phyloP scores from a whole-genome alignment of 768 basidiomycete genomes.

The Trametes gibbosa region DNA sequence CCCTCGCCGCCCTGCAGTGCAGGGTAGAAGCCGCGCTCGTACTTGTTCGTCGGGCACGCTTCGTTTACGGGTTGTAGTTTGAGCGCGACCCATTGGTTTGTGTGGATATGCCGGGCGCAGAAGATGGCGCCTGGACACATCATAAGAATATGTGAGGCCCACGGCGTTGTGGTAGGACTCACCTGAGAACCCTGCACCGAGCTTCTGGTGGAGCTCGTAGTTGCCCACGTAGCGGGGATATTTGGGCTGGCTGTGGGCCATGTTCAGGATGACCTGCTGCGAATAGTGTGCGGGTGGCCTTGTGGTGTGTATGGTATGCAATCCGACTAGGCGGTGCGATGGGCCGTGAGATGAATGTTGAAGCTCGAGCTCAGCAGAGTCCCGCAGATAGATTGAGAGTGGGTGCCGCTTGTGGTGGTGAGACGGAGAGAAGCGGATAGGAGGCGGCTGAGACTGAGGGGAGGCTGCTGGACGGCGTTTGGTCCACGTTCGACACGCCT shows the following conservation, averaged over 20 bases:
- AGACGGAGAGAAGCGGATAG: neutral
- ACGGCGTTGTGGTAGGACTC: slow-evolving; percentile 13
- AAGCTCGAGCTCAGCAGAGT: neutral
- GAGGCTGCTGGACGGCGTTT: neutral
- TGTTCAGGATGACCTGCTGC: neutral
- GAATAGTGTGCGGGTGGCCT: slow-evolving; percentile 2
- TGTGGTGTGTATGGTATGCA: neutral
- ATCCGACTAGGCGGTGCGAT: neutral
- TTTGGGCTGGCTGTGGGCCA: neutral
- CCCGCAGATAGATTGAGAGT: neutral
- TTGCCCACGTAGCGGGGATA: slow-evolving; percentile 49
- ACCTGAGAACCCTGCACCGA: slow-evolving; percentile 79
- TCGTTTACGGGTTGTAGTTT: slow-evolving; percentile 71
- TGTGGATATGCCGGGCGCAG: slow-evolving; percentile 56
- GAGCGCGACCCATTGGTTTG: slow-evolving; percentile 60
- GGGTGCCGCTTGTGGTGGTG: neutral
- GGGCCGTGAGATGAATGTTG: neutral
- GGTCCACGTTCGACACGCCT: neutral
- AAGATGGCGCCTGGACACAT: slow-evolving; percentile 60
- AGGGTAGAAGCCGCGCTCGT: slow-evolving; percentile 69
- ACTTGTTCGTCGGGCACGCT: slow-evolving; percentile 73
- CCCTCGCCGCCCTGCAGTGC: slow-evolving; percentile 67
- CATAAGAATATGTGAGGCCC: neutral
- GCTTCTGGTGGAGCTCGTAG: slow-evolving; percentile 53
- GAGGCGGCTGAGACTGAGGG: neutral